phyloP scores from a whole-genome alignment of 2,329 filamentous ascomycete genomes.

The Trichophyton benhamiae region DNA sequence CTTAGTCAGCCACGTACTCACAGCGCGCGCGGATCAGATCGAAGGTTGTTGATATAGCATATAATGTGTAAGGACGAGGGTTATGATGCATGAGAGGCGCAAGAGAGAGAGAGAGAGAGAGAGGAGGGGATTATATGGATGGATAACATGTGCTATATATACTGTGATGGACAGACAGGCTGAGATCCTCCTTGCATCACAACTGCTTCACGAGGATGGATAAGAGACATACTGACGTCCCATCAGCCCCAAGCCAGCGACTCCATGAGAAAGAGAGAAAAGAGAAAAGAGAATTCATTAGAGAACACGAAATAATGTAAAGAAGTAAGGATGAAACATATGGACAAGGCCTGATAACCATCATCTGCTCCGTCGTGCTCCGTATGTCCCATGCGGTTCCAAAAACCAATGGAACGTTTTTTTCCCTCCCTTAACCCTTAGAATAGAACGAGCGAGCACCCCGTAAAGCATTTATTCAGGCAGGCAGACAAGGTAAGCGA shows the following conservation, averaged over 20 bases:
- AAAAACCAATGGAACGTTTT: background rate
- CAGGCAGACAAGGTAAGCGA: background rate
- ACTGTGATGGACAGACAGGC: background rate
- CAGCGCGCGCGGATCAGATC: too few relatives aligned
- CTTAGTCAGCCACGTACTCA: too few relatives aligned
- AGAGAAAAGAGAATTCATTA: background rate
- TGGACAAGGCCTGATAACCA: conserved; percentile 1
- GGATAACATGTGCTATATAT: background rate
- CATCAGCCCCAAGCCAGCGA: background rate
- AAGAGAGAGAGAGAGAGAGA: background rate
- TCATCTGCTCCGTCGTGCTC: conserved; percentile 1
- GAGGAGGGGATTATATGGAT: background rate
- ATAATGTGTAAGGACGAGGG: too few relatives aligned
- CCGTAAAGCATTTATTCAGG: background rate
- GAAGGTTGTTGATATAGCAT: too few relatives aligned
- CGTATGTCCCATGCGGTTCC: background rate
- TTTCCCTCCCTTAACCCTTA: background rate
- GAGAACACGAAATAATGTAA: background rate
- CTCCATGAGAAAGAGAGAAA: background rate
- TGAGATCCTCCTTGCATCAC: background rate
- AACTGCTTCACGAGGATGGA: background rate
- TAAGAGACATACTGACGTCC: background rate
- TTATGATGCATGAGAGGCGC: too few relatives aligned
- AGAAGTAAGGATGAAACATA: background rate
- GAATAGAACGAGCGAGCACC: background rate